Evolutionary conservation across 1,139 yeast genomes (phyloP).

Genomic region (Hansenula sp.): DNA sequence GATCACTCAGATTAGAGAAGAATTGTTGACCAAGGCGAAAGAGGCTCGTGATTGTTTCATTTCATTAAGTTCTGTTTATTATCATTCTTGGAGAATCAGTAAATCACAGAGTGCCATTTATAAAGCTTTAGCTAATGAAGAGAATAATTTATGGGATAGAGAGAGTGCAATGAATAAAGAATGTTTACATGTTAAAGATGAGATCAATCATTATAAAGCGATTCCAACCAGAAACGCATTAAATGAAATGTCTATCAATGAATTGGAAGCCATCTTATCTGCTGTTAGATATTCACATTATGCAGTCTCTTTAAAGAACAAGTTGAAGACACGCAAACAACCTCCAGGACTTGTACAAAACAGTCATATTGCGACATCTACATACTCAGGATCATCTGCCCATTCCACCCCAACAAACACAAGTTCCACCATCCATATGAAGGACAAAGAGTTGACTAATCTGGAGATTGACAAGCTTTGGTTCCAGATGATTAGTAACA

Average conservation of each 20-base stretch:
- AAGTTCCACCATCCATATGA: constrained; percentile 11
- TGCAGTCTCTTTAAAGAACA: neutral
- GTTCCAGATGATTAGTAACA: constrained; percentile 19
- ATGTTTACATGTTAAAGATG: constrained; percentile 9
- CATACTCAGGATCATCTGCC: neutral
- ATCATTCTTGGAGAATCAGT: constrained; percentile 48
- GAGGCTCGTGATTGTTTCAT: constrained; percentile 21
- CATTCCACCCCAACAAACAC: neutral
- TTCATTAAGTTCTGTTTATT: constrained; percentile 34
- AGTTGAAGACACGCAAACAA: neutral
- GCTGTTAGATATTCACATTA: neutral
- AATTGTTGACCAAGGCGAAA: constrained; percentile 16
- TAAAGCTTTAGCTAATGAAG: constrained; percentile 25
- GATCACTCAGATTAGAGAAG: constrained; percentile 10
- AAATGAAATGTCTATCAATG: constrained; percentile 5
- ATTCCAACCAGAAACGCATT: constrained; percentile 18
- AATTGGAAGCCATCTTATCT: neutral
- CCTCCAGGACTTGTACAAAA: neutral
- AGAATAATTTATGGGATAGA: constrained; percentile 25
- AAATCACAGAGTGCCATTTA: constrained; percentile 31
- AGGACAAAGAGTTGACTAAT: constrained; percentile 13
- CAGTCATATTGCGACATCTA: neutral
- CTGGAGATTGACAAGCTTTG: constrained; percentile 20
- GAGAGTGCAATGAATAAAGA: constrained; percentile 16
- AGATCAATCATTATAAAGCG: constrained; percentile 15